These are phyloP conservation scores for Phyllosticta ampelicida DNA, from an alignment of 2,329 filamentous ascomycete species.

Conservation along the genomic window DNA sequence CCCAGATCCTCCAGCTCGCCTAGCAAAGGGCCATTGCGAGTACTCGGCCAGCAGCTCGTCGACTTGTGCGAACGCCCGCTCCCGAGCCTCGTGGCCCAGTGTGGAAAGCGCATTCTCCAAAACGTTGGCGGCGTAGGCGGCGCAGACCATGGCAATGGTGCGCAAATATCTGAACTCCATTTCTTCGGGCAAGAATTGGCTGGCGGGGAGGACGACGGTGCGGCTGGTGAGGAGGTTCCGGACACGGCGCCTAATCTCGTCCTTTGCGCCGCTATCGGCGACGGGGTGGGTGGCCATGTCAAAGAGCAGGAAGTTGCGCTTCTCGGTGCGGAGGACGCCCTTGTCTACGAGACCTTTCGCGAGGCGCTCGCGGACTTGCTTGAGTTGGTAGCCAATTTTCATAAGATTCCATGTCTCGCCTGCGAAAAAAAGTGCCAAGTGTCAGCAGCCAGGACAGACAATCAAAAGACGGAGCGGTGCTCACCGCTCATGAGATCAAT, in stretches of 20 bases:
- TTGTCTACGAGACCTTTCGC: slow-evolving; percentile 98
- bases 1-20: slow-evolving; percentile 61
- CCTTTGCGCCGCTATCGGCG: slow-evolving; percentile 90
- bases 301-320: slow-evolving; percentile 98
- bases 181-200: slow-evolving; percentile 84
- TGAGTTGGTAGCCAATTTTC: slow-evolving; percentile 99
- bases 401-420: slow-evolving; percentile 99
- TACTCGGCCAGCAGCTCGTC: slow-evolving; percentile 94
- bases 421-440: slow-evolving; percentile 31
- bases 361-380: slow-evolving; percentile 94
- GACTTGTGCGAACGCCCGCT: slow-evolving; percentile 91
- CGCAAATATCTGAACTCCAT: slow-evolving; percentile 89
- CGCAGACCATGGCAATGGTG: slow-evolving; percentile 93
- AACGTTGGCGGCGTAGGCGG: slow-evolving; percentile 94
- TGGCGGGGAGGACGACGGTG: slow-evolving; percentile 78
- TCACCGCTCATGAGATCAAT: slow-evolving; percentile 98
- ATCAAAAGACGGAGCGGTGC: slow-evolving; percentile 18
- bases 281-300: slow-evolving; percentile 99
- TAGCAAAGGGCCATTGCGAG: slow-evolving; percentile 93
- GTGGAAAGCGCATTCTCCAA: slow-evolving; percentile 94
- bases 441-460: background rate
- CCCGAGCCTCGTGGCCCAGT: slow-evolving; percentile 84
- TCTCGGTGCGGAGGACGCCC: slow-evolving; percentile 94
- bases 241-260: slow-evolving; percentile 88
- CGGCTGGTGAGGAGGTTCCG: slow-evolving; percentile 86